These are phyloP conservation scores for Krasilnikovozyma curviuscula DNA, from an alignment of 768 basidiomycete genomes.

Conservation along the genomic window DNA sequence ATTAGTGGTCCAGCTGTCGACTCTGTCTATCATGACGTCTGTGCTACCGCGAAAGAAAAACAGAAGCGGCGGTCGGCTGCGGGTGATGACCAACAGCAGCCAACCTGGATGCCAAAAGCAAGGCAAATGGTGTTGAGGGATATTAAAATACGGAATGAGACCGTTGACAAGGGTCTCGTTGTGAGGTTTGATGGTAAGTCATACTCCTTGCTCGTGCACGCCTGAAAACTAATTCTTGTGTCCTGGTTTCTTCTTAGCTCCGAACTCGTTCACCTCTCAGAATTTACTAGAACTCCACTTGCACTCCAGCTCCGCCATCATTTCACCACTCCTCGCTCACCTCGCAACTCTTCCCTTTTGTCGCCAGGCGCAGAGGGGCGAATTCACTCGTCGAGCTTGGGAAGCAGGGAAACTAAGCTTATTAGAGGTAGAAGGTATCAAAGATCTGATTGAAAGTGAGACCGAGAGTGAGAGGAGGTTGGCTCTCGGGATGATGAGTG, in stretches of 20 bases:
- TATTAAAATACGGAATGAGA: conserved; percentile 36
- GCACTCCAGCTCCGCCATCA: conserved; percentile 66
- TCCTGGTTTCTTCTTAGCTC: conserved; percentile 32
- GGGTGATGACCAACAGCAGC: no score
- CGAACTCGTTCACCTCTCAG: conserved; percentile 65
- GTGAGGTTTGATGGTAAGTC: conserved; percentile 58
- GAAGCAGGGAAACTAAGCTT: conserved; percentile 61
- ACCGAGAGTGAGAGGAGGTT: conserved; percentile 61
- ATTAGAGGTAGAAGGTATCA: conserved; percentile 72
- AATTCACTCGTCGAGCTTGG: conserved; percentile 73
- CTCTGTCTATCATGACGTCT: conserved; percentile 41
- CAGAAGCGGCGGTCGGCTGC: neutral
- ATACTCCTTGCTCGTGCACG: neutral
- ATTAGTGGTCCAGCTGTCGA: conserved; percentile 59
- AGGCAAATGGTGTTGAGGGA: conserved; percentile 53
- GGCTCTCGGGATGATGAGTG: conserved; percentile 49
- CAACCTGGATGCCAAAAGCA: conserved; percentile 39
- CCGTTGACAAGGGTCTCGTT: conserved; percentile 59
- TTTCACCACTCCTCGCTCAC: conserved; percentile 47
- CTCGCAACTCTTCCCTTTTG: conserved; percentile 40
- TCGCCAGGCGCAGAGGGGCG: conserved; percentile 65
- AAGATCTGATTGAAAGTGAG: conserved; percentile 72
- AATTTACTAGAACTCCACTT: conserved; percentile 67
- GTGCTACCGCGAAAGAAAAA: no score
- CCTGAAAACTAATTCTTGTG: neutral